phyloP scores from a whole-genome alignment of 2,329 filamentous ascomycete genomes.

The Arthrinium phaeospermum region DNA sequence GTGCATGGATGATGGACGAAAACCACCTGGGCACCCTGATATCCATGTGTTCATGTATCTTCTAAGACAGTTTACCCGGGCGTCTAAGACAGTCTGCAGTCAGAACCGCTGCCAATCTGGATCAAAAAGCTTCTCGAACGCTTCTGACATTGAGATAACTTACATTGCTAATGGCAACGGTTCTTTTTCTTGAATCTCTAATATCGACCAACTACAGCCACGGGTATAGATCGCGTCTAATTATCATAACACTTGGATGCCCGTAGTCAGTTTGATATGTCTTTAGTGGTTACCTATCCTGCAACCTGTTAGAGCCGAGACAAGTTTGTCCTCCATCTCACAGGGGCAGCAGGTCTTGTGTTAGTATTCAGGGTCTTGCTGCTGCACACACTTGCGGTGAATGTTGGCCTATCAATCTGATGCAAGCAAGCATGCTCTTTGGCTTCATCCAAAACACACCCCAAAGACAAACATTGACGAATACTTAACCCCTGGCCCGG shows the following conservation, averaged over 20 bases:
- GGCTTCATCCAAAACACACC: not conserved
- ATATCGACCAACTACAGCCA: not conserved
- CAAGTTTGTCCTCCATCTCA: not conserved
- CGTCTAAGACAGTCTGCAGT: conserved; percentile 7
- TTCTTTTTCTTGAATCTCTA: not conserved
- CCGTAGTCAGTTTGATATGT: not conserved
- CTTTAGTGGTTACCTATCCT: not conserved
- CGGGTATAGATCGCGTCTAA: not conserved
- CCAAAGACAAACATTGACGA: not conserved
- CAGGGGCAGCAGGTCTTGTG: not conserved
- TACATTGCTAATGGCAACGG: too few species aligned
- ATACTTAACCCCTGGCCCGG: not conserved
- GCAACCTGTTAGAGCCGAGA: not conserved
- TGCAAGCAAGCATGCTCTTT: not conserved
- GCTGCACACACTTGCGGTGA: not conserved
- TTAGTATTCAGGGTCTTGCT: not conserved
- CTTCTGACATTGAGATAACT: too few species aligned
- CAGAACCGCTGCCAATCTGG: not conserved
- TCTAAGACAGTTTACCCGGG: not conserved
- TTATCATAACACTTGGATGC: not conserved
- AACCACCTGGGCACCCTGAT: not conserved
- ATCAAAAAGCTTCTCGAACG: conserved; percentile 7
- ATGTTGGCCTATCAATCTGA: not conserved
- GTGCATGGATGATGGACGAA: not conserved
- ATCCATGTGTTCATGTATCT: conserved; percentile 13